Evolutionary conservation across 2,329 filamentous ascomycete species (phyloP).

Genomic region (Cadophora gregata): DNA sequence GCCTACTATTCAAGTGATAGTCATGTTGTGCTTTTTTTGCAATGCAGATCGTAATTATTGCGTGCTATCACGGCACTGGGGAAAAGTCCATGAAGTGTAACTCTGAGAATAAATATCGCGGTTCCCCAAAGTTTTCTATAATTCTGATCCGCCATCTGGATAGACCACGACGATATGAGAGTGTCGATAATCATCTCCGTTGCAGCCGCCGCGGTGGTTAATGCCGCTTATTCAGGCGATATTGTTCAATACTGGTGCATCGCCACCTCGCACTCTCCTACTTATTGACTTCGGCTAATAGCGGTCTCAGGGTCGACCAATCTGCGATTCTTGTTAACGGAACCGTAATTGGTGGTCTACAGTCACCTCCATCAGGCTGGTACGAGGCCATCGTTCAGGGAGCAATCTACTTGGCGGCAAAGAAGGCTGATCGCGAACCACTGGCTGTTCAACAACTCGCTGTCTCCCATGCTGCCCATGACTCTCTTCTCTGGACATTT

Average conservation of each 20-base stretch:
- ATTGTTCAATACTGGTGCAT: slow-evolving; percentile 16
- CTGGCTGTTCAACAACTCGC: slow-evolving; percentile 14
- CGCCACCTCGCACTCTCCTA: neutral
- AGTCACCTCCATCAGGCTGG: slow-evolving; percentile 15
- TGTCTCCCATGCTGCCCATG: slow-evolving; percentile 18
- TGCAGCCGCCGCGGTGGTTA: neutral
- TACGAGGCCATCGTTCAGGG: slow-evolving; percentile 4
- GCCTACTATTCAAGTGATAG: no score
- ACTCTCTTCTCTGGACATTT: slow-evolving; percentile 12
- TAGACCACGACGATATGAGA: neutral
- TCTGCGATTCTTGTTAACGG: slow-evolving; percentile 12
- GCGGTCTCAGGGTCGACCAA: slow-evolving; percentile 13
- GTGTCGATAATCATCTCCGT: neutral
- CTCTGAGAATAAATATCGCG: neutral
- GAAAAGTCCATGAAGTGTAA: neutral
- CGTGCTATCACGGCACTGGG: neutral
- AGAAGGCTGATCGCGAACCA: neutral
- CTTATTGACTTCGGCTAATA: neutral
- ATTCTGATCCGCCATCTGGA: neutral
- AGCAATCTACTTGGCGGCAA: slow-evolving; percentile 12
- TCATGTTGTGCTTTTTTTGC: neutral
- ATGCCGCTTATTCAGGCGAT: slow-evolving; percentile 13
- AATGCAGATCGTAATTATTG: slow-evolving; percentile 3
- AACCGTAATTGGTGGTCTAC: slow-evolving; percentile 15
- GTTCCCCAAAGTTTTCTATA: neutral